Conservation (phyloP, 805 yeast species). For the Cyberlindnera galapagoensis region DNA sequence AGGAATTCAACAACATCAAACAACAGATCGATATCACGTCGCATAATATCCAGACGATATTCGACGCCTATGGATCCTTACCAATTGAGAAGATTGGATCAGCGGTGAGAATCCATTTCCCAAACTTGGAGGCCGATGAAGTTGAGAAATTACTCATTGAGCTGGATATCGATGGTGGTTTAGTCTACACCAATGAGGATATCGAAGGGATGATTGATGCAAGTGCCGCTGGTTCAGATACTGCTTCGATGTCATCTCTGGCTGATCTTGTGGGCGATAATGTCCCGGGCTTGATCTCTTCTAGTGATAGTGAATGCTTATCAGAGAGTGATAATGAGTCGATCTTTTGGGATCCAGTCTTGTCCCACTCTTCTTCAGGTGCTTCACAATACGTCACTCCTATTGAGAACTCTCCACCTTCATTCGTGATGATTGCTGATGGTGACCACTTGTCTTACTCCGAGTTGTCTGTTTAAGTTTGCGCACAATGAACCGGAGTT, state of each 20-base stretch:
- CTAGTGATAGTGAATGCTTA: conserved; percentile 1
- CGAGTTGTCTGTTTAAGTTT: conserved; percentile 2
- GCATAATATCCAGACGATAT: conserved; percentile 36
- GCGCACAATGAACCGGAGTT: no score
- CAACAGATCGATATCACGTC: conserved; percentile 36
- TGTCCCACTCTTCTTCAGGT: conserved; percentile 11
- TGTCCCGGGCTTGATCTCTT: conserved; percentile 20
- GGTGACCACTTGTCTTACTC: conserved; percentile 4
- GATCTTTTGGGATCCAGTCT: conserved; percentile 9
- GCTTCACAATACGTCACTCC: conserved; percentile 7
- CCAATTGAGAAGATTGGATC: conserved; percentile 45
- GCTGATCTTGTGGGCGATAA: conserved; percentile 10
- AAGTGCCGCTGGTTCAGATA: conserved; percentile 1
- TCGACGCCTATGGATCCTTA: conserved; percentile 55
- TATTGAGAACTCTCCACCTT: conserved; percentile 4
- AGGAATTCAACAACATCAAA: conserved; percentile 32
- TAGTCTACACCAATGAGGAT: conserved; percentile 34
- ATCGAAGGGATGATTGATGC: conserved; percentile 4
- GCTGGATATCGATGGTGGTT: conserved; percentile 51
- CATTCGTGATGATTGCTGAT: conserved; percentile 10
- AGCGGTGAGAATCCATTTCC: conserved; percentile 56
- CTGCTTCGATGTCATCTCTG: conserved; percentile 4
- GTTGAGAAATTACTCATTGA: conserved; percentile 54
- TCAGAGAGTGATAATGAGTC: conserved; percentile 6
- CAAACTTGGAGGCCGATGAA: conserved; percentile 56